Conservation (phyloP, 1,284 basidiomycete species). For the Trichosporon asahii region DNA sequence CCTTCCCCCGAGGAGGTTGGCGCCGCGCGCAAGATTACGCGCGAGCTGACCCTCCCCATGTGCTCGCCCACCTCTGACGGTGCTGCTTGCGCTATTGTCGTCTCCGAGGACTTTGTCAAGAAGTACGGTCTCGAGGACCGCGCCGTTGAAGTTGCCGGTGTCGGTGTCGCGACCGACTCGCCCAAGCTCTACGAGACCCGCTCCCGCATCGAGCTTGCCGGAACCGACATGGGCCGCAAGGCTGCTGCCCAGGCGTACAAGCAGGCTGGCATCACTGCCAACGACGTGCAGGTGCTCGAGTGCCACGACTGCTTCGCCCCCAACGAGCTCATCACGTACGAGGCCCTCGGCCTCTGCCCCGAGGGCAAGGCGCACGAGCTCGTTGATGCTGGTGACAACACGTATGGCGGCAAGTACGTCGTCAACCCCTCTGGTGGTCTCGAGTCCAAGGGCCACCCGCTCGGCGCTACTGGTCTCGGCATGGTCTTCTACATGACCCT, state of each 20-base stretch:
- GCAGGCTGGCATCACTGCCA: slow-evolving; percentile 17
- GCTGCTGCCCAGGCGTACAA: slow-evolving; percentile 22
- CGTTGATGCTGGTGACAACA: slow-evolving; percentile 25
- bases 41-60: slow-evolving; percentile 27
- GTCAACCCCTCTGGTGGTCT: slow-evolving; percentile 26
- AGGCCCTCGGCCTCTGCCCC: slow-evolving; percentile 20
- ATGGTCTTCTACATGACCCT: slow-evolving; percentile 30
- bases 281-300: slow-evolving; percentile 27
- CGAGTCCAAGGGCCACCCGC: slow-evolving; percentile 28
- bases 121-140: slow-evolving; percentile 24
- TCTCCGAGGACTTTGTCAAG: slow-evolving; percentile 23
- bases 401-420: slow-evolving; percentile 28
- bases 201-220: slow-evolving; percentile 25
- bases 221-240: slow-evolving; percentile 23
- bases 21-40: slow-evolving; percentile 23
- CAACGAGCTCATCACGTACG: slow-evolving; percentile 28
- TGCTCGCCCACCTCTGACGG: slow-evolving; percentile 27
- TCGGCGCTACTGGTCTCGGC: slow-evolving; percentile 26
- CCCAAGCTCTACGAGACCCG: slow-evolving; percentile 19
- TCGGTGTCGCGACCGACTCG: slow-evolving; percentile 22
- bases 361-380: slow-evolving; percentile 22
- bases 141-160: slow-evolving; percentile 23
- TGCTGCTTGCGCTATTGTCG: slow-evolving; percentile 21
- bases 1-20: slow-evolving; percentile 19
- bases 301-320: slow-evolving; percentile 29